Conservation (phyloP, 495 filamentous ascomycete genomes). For the Aspergillus taichungensis region DNA sequence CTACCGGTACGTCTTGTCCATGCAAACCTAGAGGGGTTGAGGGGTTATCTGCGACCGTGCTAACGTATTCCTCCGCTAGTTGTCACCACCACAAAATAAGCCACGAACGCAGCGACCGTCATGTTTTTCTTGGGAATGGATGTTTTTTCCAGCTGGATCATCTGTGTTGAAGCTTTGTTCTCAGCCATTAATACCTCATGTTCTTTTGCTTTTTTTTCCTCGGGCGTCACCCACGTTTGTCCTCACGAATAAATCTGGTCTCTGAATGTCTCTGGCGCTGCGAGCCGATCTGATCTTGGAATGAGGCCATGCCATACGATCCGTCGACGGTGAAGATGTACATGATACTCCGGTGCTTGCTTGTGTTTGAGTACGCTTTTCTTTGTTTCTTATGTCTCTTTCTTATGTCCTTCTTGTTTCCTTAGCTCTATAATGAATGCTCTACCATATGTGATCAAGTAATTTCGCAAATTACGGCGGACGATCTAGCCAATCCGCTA, state of each 20-base stretch:
- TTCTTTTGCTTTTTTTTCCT: constrained; percentile 28
- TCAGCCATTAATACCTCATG: constrained; percentile 33
- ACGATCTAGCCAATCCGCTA: neutral
- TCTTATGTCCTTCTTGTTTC: constrained; percentile 5
- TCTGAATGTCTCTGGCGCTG: constrained; percentile 24
- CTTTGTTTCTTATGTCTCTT: constrained; percentile 4
- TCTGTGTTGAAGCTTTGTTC: constrained; percentile 29
- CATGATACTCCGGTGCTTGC: constrained; percentile 37
- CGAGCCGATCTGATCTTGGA: constrained; percentile 17
- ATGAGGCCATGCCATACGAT: constrained; percentile 20
- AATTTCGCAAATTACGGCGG: constrained; percentile 1
- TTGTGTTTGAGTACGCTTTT: constrained; percentile 28
- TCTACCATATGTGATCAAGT: constrained; percentile 2
- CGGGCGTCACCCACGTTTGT: constrained; percentile 27
- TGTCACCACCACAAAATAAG: constrained; percentile 25
- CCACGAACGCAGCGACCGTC: constrained; percentile 14
- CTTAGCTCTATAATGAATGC: constrained; percentile 9
- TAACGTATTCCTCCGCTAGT: constrained; percentile 18
- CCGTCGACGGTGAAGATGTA: constrained; percentile 35
- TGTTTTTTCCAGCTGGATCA: constrained; percentile 21
- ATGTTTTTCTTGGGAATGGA: constrained; percentile 25
- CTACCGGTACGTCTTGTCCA: constrained; percentile 53
- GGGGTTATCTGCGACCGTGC: constrained; percentile 1
- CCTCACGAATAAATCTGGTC: constrained; percentile 35
- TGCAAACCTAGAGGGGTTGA: constrained; percentile 4